Conservation (phyloP, 176 grass and related monocot genomes). For the Oryza rufipogon region DNA sequence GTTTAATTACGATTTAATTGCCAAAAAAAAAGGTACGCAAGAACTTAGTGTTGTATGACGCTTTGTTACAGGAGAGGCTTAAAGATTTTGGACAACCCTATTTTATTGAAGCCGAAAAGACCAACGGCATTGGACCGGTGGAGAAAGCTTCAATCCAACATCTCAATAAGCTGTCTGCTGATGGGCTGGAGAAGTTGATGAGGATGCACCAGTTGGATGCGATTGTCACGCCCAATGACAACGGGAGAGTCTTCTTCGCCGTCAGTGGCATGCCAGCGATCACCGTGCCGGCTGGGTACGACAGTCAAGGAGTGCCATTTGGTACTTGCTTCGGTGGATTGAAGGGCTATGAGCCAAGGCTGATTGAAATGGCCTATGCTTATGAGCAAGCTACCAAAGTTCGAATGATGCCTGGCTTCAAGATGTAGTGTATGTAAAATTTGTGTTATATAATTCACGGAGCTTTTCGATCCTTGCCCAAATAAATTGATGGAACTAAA, state of each 20-base stretch:
- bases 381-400: conserved; percentile 48
- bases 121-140: conserved; percentile 32
- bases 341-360: conserved; percentile 49
- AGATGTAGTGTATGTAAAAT: no score
- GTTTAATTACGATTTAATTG: no score
- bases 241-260: conserved; percentile 9
- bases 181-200: conserved; percentile 55
- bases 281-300: conserved; percentile 53
- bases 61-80: conserved; percentile 44
- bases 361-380: conserved; percentile 67
- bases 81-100: conserved; percentile 30
- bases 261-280: conserved; percentile 54
- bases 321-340: conserved; percentile 57
- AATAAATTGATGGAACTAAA: no score
- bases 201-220: conserved; percentile 46
- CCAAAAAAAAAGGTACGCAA: no score
- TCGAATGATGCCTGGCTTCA: no score
- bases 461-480: no score
- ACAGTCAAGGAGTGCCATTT: conserved; percentile 42
- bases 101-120: conserved; percentile 36
- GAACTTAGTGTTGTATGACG: no score
- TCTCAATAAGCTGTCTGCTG: conserved; percentile 30
- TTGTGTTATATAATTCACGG: no score
- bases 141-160: conserved; percentile 29
- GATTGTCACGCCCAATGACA: conserved; percentile 9